Evolutionary conservation across 495 filamentous ascomycete species (phyloP).

Genomic region (Tuber aestivum): DNA sequence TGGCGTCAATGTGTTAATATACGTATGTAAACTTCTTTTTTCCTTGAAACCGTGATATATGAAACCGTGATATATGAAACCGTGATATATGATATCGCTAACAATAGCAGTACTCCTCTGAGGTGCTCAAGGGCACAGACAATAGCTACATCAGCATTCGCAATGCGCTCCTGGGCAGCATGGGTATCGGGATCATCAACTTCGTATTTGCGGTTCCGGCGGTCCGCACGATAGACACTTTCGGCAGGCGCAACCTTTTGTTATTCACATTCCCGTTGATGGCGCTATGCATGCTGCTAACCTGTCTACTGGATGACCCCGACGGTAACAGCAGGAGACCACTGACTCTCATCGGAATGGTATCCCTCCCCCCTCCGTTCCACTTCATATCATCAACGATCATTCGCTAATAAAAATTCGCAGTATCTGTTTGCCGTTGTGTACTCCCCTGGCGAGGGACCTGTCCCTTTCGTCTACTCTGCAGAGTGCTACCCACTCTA

Average conservation of each 20-base stretch:
- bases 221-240: constrained; percentile 63
- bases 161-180: constrained; percentile 49
- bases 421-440: constrained; percentile 57
- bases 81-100: constrained; percentile 46
- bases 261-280: constrained; percentile 62
- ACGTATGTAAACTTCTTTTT: constrained; percentile 53
- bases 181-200: constrained; percentile 61
- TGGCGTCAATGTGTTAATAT: constrained; percentile 58
- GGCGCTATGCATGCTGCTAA: constrained; percentile 53
- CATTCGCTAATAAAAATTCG: background rate
- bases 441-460: constrained; percentile 75
- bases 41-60: constrained; percentile 44
- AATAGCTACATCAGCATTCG: constrained; percentile 23
- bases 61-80: constrained; percentile 47
- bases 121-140: constrained; percentile 52
- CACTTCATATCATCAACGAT: background rate
- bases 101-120: constrained; percentile 47
- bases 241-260: constrained; percentile 56
- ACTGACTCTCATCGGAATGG: constrained; percentile 12
- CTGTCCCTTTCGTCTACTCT: constrained; percentile 75
- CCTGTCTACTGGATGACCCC: constrained; percentile 56
- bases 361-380: background rate
- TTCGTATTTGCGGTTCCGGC: constrained; percentile 63
- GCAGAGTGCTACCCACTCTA: constrained; percentile 75
- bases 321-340: background rate